Base-by-base conservation (phyloP, 441 rosid species). In the Populus tomentosa region DNA sequence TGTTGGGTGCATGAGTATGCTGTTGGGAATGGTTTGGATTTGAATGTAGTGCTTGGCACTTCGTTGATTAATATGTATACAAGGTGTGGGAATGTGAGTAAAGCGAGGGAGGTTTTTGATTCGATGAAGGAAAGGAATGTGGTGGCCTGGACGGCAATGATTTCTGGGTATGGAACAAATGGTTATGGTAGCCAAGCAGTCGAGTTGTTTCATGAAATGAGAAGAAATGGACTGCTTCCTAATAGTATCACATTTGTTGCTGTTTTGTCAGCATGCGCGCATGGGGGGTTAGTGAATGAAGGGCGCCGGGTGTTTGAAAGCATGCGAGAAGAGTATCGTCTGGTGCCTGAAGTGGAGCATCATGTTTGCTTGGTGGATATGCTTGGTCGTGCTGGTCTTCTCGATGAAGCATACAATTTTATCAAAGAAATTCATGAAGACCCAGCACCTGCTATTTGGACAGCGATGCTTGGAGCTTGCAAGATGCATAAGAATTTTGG, bases 401-500 rank as follows among this genome's bases (percentile, higher is more conserved):
- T 92, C 0, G 81, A 86, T 0, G 94, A 91, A 82, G 97, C 98
- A 26, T 88, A 88, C 81, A 77, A 67, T 10, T 91, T 89, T 46
- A 80, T 91, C 74, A 82, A 73, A 33, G 80, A 78, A 67, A 83
- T 84, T 77, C 88, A 86, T 63, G 42, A 78, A 72, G 84, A 83
- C 71, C 85, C 83, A 65, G 85, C 88, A 69, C 90, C 93, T 3
- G 97, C 99, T 20, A 85, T 95, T 35, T 91, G 94, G 97, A 92
- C 95, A 33, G 97, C 99, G 1, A 88, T 95, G 93, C 95, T 95
- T 21, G 99, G 99, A 76, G 95, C 97, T 63, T 95, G 98, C 83
- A 95, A 95, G 91, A 89, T 93, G 93, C 98, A 95, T 70, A 93
- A 89, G 86, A 85, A 89, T 82, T 87, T 86, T 62, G 90, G 90